Base-by-base conservation (phyloP, 176 grass and related monocot species). In the Themeda triandra region DNA sequence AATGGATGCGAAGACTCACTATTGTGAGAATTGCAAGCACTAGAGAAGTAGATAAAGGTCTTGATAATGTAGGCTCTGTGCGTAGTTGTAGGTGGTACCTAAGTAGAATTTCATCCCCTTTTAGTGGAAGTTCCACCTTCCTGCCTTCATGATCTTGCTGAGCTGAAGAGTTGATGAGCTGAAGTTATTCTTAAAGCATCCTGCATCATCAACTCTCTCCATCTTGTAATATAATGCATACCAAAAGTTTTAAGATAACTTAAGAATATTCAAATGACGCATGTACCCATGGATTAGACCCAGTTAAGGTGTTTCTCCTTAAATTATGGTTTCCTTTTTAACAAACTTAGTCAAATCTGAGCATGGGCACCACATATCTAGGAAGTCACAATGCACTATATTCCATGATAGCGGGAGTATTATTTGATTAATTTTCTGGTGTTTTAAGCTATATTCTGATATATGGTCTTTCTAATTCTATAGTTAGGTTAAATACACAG, bases 1-100 rank as follows among this genome's bases (percentile, higher is more conserved):
- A 44, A 90, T 97, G 89, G 21, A 80, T 37, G 73, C 24, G 49
- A 8, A 31, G 30, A 37, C 3, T 73, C 91, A 94, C 64, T 86
- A 62, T 25, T 97, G 94, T 41, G 10, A 12, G 2, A 92, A 79
- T 10, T 97, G 94, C 63, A 1, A 48, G 29, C 82, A 32, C 11
- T 90, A 84, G 78, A 53, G 25, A 73, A 59, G 56, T 90, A 84
- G 72, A 51, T 14, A 56, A 73, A 72, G 25, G 27, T 74, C 36
- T 13, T 67, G 68, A 73, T 15, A 76, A 17, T 73, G 56, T 18
- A 48, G 10, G 48, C 6, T 64, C 17, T 63, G 71, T 78, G 62
- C 8, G 59, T 70, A 84, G 64, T 39, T 67, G 12, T 46, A 59
- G 87, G 42, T 53, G 19, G 39, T 31, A 66, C 58, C 10, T 28